Percentiles rank a stretch among this genome's conserved stretches.
Conservation (phyloP, 495 filamentous ascomycete genomes). For the Xylaria venustula region DNA sequence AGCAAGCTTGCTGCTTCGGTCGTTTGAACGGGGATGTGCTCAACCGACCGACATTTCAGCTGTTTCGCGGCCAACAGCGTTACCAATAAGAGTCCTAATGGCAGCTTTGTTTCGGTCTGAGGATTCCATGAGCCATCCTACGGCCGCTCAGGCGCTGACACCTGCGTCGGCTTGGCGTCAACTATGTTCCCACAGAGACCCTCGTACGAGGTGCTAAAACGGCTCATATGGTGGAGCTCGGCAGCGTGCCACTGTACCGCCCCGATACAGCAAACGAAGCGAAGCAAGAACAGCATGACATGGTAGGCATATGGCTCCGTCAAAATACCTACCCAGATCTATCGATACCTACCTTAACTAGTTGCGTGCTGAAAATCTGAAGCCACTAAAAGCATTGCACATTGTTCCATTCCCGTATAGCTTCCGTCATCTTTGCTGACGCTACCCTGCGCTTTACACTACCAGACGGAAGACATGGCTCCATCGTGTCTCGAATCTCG, state of each 20-base stretch:
- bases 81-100: not conserved
- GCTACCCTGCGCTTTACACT: not conserved
- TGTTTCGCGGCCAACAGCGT: constrained; percentile 1
- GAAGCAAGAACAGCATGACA: not conserved
- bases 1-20: not conserved
- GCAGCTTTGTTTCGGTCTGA: not conserved
- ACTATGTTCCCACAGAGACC: not conserved
- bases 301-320: not conserved
- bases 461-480: not conserved
- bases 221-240: not conserved
- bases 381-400: not conserved
- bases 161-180: constrained; percentile 1
- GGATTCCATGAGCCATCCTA: constrained; percentile 6
- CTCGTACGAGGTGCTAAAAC: not conserved
- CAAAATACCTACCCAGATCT: not conserved
- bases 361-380: not conserved
- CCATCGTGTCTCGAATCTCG: constrained; percentile 4
- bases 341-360: not conserved
- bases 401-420: not conserved
- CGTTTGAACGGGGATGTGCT: not conserved
- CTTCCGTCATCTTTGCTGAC: not conserved
- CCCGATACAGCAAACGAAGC: not conserved
- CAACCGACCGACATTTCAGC: constrained; percentile 16
- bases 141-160: constrained; percentile 8
- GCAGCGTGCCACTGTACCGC: not conserved